phyloP scores from a whole-genome alignment of 208 protist species.

The Spongospora subterranea region DNA sequence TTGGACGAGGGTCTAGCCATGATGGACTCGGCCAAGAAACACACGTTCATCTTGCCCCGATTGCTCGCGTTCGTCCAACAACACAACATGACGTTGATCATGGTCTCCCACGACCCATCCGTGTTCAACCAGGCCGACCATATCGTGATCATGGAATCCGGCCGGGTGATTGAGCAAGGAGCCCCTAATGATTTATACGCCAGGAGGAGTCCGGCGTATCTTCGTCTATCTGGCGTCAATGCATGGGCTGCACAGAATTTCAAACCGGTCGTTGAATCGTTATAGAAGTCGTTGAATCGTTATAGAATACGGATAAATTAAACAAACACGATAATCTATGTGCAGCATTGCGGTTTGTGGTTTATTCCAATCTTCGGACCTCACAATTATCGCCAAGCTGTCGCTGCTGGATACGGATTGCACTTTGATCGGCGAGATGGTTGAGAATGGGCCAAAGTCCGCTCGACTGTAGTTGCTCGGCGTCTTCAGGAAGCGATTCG shows the following conservation, averaged over 20 bases:
- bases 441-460: neutral
- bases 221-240: neutral
- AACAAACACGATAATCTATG: neutral
- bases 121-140: constrained; percentile 44
- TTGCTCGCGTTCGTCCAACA: neutral
- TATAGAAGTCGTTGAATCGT: neutral
- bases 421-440: neutral
- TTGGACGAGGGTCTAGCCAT: neutral
- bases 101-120: neutral
- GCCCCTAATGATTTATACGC: neutral
- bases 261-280: too few species aligned
- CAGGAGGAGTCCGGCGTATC: neutral
- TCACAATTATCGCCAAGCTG: constrained; percentile 3
- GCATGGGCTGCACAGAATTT: too few species aligned
- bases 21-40: neutral
- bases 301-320: neutral
- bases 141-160: constrained; percentile 1
- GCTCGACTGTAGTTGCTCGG: neutral
- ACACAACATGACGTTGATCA: neutral
- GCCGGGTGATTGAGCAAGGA: neutral
- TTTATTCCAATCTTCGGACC: neutral
- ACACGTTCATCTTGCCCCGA: neutral
- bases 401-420: neutral
- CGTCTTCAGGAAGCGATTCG: neutral
- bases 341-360: neutral